A percentile compares a stretch with the other conserved stretches of the same genome.
These are phyloP conservation scores for Pyrenophora graminea DNA, from an alignment of 2,329 filamentous ascomycete species.

Conservation along the genomic window DNA sequence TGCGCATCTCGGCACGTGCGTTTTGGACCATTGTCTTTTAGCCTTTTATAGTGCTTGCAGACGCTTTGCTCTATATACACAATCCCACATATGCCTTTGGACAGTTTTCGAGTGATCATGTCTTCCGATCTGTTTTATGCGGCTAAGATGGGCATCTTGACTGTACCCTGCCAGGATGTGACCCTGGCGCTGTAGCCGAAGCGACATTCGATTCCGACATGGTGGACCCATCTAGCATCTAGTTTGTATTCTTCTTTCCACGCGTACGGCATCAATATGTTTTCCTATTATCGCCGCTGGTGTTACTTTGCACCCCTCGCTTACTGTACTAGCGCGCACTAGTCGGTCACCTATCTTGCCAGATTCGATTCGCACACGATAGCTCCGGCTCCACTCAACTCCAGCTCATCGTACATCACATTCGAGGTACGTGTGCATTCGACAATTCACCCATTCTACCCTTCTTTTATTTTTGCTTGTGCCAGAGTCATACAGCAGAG, in stretches of 20 bases:
- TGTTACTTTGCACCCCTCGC: conserved; percentile 14
- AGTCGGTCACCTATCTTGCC: conserved; percentile 21
- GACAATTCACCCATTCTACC: background rate
- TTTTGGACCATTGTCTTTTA: background rate
- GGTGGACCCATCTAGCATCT: background rate
- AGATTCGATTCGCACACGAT: conserved; percentile 21
- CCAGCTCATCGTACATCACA: conserved; percentile 12
- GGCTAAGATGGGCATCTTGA: too few species aligned
- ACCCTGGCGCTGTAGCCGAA: too few species aligned
- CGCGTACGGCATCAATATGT: background rate
- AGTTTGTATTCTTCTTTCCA: background rate
- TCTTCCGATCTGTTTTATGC: too few species aligned
- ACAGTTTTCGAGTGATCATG: too few species aligned
- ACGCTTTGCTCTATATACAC: too few species aligned
- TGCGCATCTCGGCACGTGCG: background rate
- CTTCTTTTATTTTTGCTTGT: background rate
- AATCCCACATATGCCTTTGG: too few species aligned
- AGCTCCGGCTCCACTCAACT: conserved; percentile 17
- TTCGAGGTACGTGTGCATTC: conserved; percentile 8
- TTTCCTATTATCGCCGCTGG: conserved; percentile 3
- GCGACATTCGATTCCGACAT: too few species aligned
- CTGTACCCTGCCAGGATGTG: too few species aligned
- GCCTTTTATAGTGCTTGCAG: too few species aligned
- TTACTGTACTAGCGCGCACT: conserved; percentile 29
- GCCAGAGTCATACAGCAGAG: background rate